These are phyloP conservation scores for Elongisporangium prolatum DNA, from an alignment of 352 stramenopile species.

Conservation along the genomic window DNA sequence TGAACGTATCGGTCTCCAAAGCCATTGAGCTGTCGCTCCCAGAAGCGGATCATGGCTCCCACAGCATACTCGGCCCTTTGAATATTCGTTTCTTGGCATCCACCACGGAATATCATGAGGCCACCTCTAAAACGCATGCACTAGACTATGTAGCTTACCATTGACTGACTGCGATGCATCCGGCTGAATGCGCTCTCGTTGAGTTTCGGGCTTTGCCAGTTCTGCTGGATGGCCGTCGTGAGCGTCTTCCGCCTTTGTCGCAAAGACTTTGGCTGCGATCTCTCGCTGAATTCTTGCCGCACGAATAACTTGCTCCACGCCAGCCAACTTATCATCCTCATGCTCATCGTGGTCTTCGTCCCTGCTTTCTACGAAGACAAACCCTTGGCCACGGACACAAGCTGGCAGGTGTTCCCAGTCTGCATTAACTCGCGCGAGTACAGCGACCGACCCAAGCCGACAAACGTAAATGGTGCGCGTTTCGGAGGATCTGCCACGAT, in stretches of 20 bases:
- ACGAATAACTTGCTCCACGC: neutral
- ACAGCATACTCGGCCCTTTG: conserved; percentile 48
- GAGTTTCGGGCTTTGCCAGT: neutral
- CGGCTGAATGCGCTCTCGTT: neutral
- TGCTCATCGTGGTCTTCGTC: conserved; percentile 44
- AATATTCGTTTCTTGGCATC: neutral
- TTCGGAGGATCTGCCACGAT: conserved; percentile 24
- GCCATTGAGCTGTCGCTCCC: conserved; percentile 57
- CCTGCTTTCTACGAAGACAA: conserved; percentile 40
- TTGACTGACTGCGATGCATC: neutral
- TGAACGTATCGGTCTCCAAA: conserved; percentile 64
- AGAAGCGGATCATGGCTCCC: conserved; percentile 65
- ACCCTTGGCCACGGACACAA: conserved; percentile 40
- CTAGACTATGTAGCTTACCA: no score
- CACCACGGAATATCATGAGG: neutral
- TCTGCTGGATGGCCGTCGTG: neutral
- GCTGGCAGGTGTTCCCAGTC: conserved; percentile 47
- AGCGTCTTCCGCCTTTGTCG: neutral
- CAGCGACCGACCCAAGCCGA: conserved; percentile 50
- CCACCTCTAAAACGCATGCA: neutral
- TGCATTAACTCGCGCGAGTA: conserved; percentile 63
- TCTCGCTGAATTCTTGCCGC: neutral
- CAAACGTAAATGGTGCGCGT: conserved; percentile 48
- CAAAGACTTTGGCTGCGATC: neutral
- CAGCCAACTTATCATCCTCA: conserved; percentile 16